Base-by-base conservation (phyloP, 148 eudicot species). In the Spergularia bocconei region DNA sequence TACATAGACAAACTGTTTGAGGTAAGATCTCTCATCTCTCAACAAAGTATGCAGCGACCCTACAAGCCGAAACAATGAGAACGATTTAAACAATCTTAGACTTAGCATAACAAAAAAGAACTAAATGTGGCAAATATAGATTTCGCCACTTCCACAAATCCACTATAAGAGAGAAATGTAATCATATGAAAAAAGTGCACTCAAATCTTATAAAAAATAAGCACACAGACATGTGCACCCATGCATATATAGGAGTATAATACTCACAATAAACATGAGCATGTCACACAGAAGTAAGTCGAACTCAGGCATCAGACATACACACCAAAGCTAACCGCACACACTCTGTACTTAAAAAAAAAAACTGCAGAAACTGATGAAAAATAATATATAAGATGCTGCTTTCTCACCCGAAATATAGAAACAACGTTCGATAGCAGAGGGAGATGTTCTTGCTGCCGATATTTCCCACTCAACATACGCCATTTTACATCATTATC, bases 401-500 rank as follows among this genome's bases (percentile, higher is more conserved):
- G 79, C 78, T 16, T 69, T 55, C 93, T 84, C 79, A 95, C 99
- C 47, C 94, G 87, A 71, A 95, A 95, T 79, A 95, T 90, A 54
- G 92, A 88, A 76, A 91, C 86, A 75, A 96, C 93, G 71, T 83
- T 82, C 36, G 96, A 87, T 52, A 94, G 89, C 47, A 89, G 74
- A 7, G 86, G 91, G 61, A 86, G 77, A 82, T 92, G 93, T 75
- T 88, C 92, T n/a, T 83, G 79, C 72, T 51, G 84, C 70, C 94
- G 93, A 75, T 91, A 88, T 82, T 85, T 95, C 62, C 97, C 99
- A 79, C 92, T 90, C 75, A 92, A 67, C 70, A 95, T 73, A 71
- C 82, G 82, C 93, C 97, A 92, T 57, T 85, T 85, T 63, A 90
- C 82, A 75, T 87, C 90, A 83, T 76, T 73, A 64, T 69, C 78